These are phyloP conservation scores for Venturia nashicola DNA, from an alignment of 2,329 filamentous ascomycete species.

Conservation along the genomic window DNA sequence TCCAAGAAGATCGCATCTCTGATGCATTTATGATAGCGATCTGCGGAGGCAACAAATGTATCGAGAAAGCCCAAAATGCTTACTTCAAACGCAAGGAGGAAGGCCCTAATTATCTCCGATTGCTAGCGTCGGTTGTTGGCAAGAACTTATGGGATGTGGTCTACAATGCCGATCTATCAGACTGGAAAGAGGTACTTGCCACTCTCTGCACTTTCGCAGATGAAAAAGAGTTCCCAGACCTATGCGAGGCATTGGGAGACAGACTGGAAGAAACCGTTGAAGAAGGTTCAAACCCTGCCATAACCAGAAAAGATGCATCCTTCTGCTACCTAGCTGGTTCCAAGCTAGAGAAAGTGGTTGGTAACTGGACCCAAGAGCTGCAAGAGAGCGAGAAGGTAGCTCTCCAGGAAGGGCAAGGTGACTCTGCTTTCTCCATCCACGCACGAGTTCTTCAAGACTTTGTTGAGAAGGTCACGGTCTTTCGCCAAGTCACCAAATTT, in stretches of 20 bases:
- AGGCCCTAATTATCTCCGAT: constrained; percentile 80
- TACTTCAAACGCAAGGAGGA: constrained; percentile 77
- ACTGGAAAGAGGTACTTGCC: constrained; percentile 97
- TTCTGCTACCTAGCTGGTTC: constrained; percentile 95
- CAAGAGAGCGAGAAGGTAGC: constrained; percentile 69
- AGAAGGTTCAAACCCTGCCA: constrained; percentile 35
- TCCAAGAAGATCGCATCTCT: constrained; percentile 80
- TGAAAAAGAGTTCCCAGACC: constrained; percentile 79
- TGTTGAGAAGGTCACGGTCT: constrained; percentile 96
- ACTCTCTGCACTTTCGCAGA: constrained; percentile 92
- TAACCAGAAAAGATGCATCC: constrained; percentile 69
- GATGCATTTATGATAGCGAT: constrained; percentile 98
- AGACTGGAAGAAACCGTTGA: constrained; percentile 61
- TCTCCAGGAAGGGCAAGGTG: constrained; percentile 40
- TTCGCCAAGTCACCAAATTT: constrained; percentile 89
- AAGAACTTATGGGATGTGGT: constrained; percentile 99
- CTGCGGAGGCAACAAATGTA: constrained; percentile 82
- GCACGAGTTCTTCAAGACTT: constrained; percentile 80
- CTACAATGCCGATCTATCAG: constrained; percentile 81
- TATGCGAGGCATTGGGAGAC: constrained; percentile 91
- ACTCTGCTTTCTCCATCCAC: constrained; percentile 64
- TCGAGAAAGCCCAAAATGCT: constrained; percentile 84
- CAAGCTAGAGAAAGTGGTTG: constrained; percentile 92
- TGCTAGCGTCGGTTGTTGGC: constrained; percentile 81
- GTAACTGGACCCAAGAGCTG: constrained; percentile 85